A percentile compares a stretch with the other conserved stretches of the same genome.
Evolutionary conservation across 805 yeast species (phyloP).

Genomic region (Ogataea pini): DNA sequence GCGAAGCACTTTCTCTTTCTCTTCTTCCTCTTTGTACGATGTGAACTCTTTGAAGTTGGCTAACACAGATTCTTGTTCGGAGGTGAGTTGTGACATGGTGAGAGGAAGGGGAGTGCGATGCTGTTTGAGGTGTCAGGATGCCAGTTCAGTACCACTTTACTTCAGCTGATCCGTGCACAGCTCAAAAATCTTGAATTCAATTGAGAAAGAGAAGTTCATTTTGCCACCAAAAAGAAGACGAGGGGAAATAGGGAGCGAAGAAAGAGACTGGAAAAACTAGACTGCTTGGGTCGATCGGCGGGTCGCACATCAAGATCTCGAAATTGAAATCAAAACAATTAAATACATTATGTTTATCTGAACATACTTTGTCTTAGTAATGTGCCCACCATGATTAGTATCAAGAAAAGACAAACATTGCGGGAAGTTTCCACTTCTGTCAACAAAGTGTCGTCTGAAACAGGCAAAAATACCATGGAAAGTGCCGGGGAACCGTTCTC

Average conservation of each 20-base stretch:
- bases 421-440: constrained; percentile 5
- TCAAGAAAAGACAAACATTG: constrained; percentile 14
- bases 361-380: too few relatives aligned
- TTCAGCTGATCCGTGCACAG: not conserved
- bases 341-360: too few relatives aligned
- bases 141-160: not conserved
- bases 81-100: constrained; percentile 27
- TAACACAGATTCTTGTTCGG: constrained; percentile 44
- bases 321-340: not conserved
- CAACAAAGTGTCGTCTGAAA: not conserved
- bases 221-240: constrained; percentile 14
- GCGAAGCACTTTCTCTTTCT: constrained; percentile 46
- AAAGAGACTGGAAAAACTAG: not conserved
- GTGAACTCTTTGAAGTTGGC: constrained; percentile 53
- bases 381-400: constrained; percentile 14
- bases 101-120: not conserved
- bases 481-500: not conserved
- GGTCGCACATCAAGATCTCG: constrained; percentile 8
- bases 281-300: constrained; percentile 14
- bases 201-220: not conserved
- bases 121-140: not conserved
- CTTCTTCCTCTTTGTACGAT: constrained; percentile 45
- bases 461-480: not conserved
- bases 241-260: constrained; percentile 4
- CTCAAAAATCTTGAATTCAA: not conserved